These are phyloP conservation scores for Mrakia hoshinonis DNA, from an alignment of 768 basidiomycete species.

Conservation along the genomic window DNA sequence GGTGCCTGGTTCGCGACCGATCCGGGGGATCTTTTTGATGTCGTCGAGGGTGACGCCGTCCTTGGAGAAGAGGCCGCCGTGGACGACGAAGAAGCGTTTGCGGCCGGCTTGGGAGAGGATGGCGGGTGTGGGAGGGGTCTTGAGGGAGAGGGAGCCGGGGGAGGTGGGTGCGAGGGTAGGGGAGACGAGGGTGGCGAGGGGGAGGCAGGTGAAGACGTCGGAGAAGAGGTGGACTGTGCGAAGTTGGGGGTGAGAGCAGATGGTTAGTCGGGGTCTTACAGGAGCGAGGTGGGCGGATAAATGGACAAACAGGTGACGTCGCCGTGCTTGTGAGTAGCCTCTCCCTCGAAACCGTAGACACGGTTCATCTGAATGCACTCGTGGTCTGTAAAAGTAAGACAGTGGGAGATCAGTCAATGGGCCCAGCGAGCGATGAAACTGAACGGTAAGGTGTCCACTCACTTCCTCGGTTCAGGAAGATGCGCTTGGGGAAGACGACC, in stretches of 20 bases:
- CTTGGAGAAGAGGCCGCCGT: slow-evolving; percentile 91
- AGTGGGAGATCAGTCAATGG: background rate
- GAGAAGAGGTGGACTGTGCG: slow-evolving; percentile 62
- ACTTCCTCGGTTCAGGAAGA: slow-evolving; percentile 93
- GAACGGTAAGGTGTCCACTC: slow-evolving; percentile 45
- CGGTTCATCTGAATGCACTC: slow-evolving; percentile 95
- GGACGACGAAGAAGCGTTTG: slow-evolving; percentile 88
- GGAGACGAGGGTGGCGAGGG: slow-evolving; percentile 74
- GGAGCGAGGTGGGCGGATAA: background rate
- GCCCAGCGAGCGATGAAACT: background rate
- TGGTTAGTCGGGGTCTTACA: slow-evolving; percentile 12
- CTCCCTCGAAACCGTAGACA: slow-evolving; percentile 85
- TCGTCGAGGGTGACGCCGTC: slow-evolving; percentile 93
- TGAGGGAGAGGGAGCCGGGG: slow-evolving; percentile 40
- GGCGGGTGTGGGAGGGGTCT: slow-evolving; percentile 36
- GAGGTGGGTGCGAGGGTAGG: slow-evolving; percentile 54
- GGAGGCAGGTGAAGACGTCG: slow-evolving; percentile 83
- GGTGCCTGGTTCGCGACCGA: slow-evolving; percentile 83
- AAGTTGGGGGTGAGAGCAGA: slow-evolving; percentile 14
- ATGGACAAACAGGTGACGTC: slow-evolving; percentile 77
- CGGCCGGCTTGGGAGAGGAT: slow-evolving; percentile 74
- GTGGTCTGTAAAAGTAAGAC: slow-evolving; percentile 6
- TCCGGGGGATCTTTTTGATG: slow-evolving; percentile 73
- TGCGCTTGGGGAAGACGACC: slow-evolving; percentile 83
- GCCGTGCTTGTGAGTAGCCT: slow-evolving; percentile 92